Base-by-base conservation (phyloP, 1,139 yeast genomes). In the Yamadazyma sp. region DNA sequence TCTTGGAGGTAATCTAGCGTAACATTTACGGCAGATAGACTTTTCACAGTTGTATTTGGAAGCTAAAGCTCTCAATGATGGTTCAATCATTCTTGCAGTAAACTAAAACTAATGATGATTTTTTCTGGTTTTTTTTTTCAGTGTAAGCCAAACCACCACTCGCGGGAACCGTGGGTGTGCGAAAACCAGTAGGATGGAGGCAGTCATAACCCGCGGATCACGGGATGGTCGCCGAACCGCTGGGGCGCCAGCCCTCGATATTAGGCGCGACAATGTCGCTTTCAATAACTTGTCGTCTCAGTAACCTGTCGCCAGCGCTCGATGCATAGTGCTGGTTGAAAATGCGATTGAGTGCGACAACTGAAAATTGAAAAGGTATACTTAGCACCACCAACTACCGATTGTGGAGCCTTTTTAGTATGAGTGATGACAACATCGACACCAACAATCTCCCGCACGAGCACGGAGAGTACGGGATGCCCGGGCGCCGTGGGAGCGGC, bases 1-100 rank as follows among this genome's bases (percentile, higher is more conserved):
- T 86, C 98, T 92, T 76, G 98, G 96, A 69, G 98, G 98, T 71
- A 92, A 89, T 84, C 98, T 94, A 66, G 98, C 98, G 85, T 92
- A 92, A 83, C 98, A 92, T 76, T 89, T 87, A 79, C 98, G 95
- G 83, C 98, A 92, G 73, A 92, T 92, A 60, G 96, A 75, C 81
- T 92, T 92, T 61, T 92, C 98, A 83, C 98, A 92, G 95, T 92
- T 92, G 89, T 87, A 92, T 81, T 92, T 92, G 70, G 97, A 88
- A 74, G 98, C 98, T 69, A 92, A 85, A 64, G 94, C 96, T 81
- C 91, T 92, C 69, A 92, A 85, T 65, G 98, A 91, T 79, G 98
- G 98, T 83, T 92, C 98, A 74, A 92, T 92, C 80, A 91, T 88
- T 61, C 57, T 63, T 58, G 59, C 46, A 40, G 38, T 41, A 34